A percentile compares a stretch with the other conserved stretches of the same genome.
Conservation (phyloP, 139 green algal genomes). For the Coelastrella sp. region DNA sequence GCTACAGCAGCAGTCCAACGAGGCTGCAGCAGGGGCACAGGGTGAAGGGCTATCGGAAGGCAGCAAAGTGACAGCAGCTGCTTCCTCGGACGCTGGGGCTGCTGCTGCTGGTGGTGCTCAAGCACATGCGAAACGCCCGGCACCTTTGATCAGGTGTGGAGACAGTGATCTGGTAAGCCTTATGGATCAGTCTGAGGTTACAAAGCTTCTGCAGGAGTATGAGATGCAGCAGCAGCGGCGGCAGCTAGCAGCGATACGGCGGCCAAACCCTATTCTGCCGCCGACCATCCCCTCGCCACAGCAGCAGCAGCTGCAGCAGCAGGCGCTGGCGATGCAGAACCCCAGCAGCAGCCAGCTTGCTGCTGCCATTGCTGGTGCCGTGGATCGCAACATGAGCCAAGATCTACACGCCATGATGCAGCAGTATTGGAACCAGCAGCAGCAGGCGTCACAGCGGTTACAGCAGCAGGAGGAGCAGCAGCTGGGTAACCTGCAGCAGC, state of each 20-base stretch:
- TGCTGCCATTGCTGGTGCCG: background rate
- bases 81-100: background rate
- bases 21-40: background rate
- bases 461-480: conserved; percentile 33
- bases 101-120: background rate
- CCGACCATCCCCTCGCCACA: background rate
- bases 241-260: background rate
- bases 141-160: conserved; percentile 37
- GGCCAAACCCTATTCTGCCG: background rate
- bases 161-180: conserved; percentile 29
- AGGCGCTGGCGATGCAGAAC: background rate
- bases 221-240: conserved; percentile 17
- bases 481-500: background rate
- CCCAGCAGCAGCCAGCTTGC: conserved; percentile 3
- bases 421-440: background rate
- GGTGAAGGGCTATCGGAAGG: background rate
- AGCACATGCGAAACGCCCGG: background rate
- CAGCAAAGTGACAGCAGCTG: background rate
- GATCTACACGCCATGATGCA: conserved; percentile 14
- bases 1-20: conserved; percentile 9
- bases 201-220: conserved; percentile 11
- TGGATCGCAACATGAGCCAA: background rate
- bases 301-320: background rate
- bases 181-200: conserved; percentile 29
- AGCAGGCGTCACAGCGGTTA: conserved; percentile 13